A percentile compares a stretch with the other conserved stretches of the same genome.
These are phyloP conservation scores for Fragaria nilgerrensis DNA, from an alignment of 306 rosid genomes.

Conservation along the genomic window DNA sequence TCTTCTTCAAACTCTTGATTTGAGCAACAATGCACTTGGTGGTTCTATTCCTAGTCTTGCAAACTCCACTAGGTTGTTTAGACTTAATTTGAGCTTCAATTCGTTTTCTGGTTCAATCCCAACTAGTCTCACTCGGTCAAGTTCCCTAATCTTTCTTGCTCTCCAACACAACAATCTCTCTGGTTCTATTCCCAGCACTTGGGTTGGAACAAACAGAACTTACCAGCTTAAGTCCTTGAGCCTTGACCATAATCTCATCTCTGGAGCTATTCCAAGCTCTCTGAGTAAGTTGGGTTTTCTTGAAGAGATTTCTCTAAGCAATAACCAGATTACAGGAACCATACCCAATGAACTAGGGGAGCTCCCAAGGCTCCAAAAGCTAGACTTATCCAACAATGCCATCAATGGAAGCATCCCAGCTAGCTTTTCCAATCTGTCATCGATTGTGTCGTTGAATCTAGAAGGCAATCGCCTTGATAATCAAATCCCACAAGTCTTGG, in stretches of 20 bases:
- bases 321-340: slow-evolving; percentile 59
- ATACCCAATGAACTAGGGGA: slow-evolving; percentile 65
- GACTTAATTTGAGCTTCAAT: slow-evolving; percentile 80
- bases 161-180: slow-evolving; percentile 73
- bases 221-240: slow-evolving; percentile 53
- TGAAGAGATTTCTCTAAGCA: slow-evolving; percentile 55
- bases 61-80: slow-evolving; percentile 56
- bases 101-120: slow-evolving; percentile 80
- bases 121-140: slow-evolving; percentile 39
- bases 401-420: slow-evolving; percentile 71
- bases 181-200: slow-evolving; percentile 58
- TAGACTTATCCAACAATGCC: slow-evolving; percentile 74
- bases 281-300: slow-evolving; percentile 52
- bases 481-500: slow-evolving; percentile 50
- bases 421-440: slow-evolving; percentile 58
- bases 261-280: slow-evolving; percentile 64
- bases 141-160: slow-evolving; percentile 60
- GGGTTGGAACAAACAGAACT: slow-evolving; percentile 42
- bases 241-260: slow-evolving; percentile 62
- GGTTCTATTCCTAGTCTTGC: slow-evolving; percentile 72
- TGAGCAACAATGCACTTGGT: slow-evolving; percentile 64
- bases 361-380: slow-evolving; percentile 53
- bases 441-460: slow-evolving; percentile 54
- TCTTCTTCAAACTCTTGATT: slow-evolving; percentile 77
- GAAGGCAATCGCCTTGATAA: slow-evolving; percentile 45